A percentile compares a stretch with the other conserved stretches of the same genome.
Evolutionary conservation across 371 early-diverging fungal species (phyloP).

Genomic region (Blakeslea trispora): DNA sequence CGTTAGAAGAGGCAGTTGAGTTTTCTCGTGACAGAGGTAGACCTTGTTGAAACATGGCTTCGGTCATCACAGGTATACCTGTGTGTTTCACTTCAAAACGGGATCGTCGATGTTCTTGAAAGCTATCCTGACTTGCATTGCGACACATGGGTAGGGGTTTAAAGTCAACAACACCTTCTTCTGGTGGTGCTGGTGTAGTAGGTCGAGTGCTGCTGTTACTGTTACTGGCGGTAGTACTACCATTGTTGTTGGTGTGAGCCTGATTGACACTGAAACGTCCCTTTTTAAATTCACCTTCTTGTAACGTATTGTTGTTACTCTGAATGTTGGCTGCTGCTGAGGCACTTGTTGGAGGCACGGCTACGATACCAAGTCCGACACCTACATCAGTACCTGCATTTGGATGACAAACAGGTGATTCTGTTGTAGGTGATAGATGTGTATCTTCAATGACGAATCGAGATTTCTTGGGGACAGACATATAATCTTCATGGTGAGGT

Average conservation of each 20-base stretch:
- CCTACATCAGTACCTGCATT: not conserved
- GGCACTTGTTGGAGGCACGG: slow-evolving; percentile 4
- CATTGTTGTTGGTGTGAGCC: slow-evolving; percentile 12
- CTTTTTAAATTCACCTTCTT: slow-evolving; percentile 31
- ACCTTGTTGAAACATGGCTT: slow-evolving; percentile 14
- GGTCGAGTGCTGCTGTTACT: slow-evolving; percentile 6
- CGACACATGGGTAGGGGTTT: slow-evolving; percentile 17
- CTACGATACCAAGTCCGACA: slow-evolving; percentile 17
- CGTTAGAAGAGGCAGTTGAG: slow-evolving; percentile 16
- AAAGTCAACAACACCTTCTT: not conserved
- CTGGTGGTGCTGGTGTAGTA: not conserved
- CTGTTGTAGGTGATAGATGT: not conserved
- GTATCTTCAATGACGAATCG: slow-evolving; percentile 28
- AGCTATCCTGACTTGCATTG: slow-evolving; percentile 20
- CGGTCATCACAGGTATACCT: slow-evolving; percentile 6
- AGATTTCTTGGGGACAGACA: slow-evolving; percentile 20
- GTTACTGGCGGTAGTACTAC: slow-evolving; percentile 1
- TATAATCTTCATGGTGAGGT: not conserved
- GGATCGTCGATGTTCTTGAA: slow-evolving; percentile 26
- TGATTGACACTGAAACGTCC: slow-evolving; percentile 40
- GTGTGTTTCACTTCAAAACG: slow-evolving; percentile 32
- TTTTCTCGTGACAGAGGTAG: slow-evolving; percentile 31
- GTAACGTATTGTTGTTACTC: slow-evolving; percentile 9
- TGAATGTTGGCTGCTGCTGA: slow-evolving; percentile 5
- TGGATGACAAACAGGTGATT: slow-evolving; percentile 2